phyloP scores from a whole-genome alignment of 2,329 filamentous ascomycete species.

The Colletotrichum euphorbiae region DNA sequence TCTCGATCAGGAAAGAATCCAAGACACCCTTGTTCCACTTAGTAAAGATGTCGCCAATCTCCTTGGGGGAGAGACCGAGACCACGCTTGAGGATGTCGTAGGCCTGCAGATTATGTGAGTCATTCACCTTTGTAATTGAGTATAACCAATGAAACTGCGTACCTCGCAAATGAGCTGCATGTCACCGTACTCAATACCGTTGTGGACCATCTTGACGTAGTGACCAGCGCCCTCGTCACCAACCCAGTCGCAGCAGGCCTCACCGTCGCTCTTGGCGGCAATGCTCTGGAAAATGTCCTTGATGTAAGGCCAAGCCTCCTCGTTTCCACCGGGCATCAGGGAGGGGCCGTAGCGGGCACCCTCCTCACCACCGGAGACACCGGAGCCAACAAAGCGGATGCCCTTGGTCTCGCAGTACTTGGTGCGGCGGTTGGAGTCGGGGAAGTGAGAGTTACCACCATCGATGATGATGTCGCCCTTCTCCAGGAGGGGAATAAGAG shows the following conservation, averaged over 20 bases:
- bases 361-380: slow-evolving; percentile 99
- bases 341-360: slow-evolving; percentile 97
- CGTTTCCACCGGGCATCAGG: slow-evolving; percentile 98
- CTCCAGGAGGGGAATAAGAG: slow-evolving; percentile 85
- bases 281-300: slow-evolving; percentile 99
- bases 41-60: slow-evolving; percentile 93
- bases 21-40: slow-evolving; percentile 99
- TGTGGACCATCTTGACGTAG: slow-evolving; percentile 99
- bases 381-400: slow-evolving; percentile 94
- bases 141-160: slow-evolving; percentile 46
- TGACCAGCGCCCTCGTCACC: slow-evolving; percentile 99
- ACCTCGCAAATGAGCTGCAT: slow-evolving; percentile 99
- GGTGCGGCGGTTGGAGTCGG: slow-evolving; percentile 97
- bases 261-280: slow-evolving; percentile 95
- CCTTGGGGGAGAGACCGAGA: slow-evolving; percentile 87
- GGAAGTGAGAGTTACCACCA: slow-evolving; percentile 99
- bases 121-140: neutral
- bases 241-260: slow-evolving; percentile 99
- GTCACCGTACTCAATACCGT: slow-evolving; percentile 99
- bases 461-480: slow-evolving; percentile 98
- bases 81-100: slow-evolving; percentile 99
- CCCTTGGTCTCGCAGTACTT: slow-evolving; percentile 88
- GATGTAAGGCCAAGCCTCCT: slow-evolving; percentile 97
- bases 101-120: slow-evolving; percentile 70
- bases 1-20: slow-evolving; percentile 99